Percentiles rank a stretch among this genome's conserved stretches.
Conservation (phyloP, 2,329 filamentous ascomycete species). For the Pseudodiploospora longispora region DNA sequence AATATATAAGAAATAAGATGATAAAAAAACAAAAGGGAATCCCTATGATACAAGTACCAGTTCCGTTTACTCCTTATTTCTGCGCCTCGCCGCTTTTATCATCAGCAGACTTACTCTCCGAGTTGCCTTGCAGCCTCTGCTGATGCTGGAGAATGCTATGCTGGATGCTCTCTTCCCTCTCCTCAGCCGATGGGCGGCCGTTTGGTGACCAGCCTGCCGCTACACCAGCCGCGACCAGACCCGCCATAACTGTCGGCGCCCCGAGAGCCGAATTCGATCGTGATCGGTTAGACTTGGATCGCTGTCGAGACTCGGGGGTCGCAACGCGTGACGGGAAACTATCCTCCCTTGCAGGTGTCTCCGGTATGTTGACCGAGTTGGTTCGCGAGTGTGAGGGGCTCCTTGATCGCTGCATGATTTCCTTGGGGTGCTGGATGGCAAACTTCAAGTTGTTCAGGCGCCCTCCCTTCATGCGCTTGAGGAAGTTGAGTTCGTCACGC, state of each 20-base stretch:
- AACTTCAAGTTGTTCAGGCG: conserved; percentile 76
- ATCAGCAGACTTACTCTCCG: conserved; percentile 6
- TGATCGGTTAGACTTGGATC: conserved; percentile 59
- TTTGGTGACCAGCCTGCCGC: conserved; percentile 70
- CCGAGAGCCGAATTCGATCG: conserved; percentile 64
- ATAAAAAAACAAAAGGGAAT: conserved; percentile 8
- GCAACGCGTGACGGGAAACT: conserved; percentile 40
- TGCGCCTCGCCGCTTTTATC: conserved; percentile 15
- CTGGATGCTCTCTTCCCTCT: conserved; percentile 12
- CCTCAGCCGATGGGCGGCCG: conserved; percentile 34
- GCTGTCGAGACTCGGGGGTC: conserved; percentile 53
- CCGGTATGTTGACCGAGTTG: conserved; percentile 53
- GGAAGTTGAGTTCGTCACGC: conserved; percentile 70
- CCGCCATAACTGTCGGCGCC: conserved; percentile 73
- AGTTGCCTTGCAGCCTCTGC: conserved; percentile 11
- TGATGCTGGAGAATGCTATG: conserved; percentile 3
- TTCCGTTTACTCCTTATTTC: conserved; percentile 17
- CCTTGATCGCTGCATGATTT: conserved; percentile 53
- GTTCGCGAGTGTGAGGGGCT: conserved; percentile 58
- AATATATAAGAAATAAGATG: conserved; percentile 4
- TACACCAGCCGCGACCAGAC: conserved; percentile 69
- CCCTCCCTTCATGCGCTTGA: conserved; percentile 73
- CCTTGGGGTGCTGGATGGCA: conserved; percentile 65
- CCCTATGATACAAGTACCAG: conserved; percentile 11
- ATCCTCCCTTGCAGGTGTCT: conserved; percentile 54